Percentiles rank a stretch among this genome's conserved stretches.
Conservation (phyloP, 305 asterid genomes). For the Solanum chacoense region DNA sequence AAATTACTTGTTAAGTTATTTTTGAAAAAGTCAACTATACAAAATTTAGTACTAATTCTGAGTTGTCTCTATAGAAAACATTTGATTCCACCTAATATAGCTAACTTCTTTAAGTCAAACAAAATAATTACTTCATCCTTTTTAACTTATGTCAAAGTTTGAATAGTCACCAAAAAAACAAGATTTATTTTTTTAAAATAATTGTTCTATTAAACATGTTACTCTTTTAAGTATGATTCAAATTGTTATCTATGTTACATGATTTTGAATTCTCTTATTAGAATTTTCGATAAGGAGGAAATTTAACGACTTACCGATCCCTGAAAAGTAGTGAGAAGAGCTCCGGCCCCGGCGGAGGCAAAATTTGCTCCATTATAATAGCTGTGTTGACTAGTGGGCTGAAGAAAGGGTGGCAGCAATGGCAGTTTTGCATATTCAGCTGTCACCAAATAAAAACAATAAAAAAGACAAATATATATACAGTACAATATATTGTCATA, state of each 20-base stretch:
- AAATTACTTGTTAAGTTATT: neutral
- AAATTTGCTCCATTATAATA: slow-evolving; percentile 39
- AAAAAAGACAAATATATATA: neutral
- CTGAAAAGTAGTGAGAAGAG: slow-evolving; percentile 35
- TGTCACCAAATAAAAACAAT: neutral
- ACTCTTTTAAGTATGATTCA: neutral
- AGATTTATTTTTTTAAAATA: neutral
- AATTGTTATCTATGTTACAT: neutral
- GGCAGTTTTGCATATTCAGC: neutral
- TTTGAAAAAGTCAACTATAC: neutral
- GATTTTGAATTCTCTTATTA: neutral
- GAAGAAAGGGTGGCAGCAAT: neutral
- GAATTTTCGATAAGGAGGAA: neutral
- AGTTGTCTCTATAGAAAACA: neutral
- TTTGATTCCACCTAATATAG: neutral
- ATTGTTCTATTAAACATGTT: neutral
- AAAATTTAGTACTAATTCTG: neutral
- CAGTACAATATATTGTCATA: neutral
- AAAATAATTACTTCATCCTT: neutral
- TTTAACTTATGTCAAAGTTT: neutral
- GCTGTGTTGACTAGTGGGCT: neutral
- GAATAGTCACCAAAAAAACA: neutral
- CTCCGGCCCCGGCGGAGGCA: slow-evolving; percentile 78
- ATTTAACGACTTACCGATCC: slow-evolving; percentile 27
- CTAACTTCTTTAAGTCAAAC: neutral